A percentile compares a stretch with the other conserved stretches of the same genome.
phyloP scores from a whole-genome alignment of 345 rosid genomes.

The Moringa oleifera region DNA sequence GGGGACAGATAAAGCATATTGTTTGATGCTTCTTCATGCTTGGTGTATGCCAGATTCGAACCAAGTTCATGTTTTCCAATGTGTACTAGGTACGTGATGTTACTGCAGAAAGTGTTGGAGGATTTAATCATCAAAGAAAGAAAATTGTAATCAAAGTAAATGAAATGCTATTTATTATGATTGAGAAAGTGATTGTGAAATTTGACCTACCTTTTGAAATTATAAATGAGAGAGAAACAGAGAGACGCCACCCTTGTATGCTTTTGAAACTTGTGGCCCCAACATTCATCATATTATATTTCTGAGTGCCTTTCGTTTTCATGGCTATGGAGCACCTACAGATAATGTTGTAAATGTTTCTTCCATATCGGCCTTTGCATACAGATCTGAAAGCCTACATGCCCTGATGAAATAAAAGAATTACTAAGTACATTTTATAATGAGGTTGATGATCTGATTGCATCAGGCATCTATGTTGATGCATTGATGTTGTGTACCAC shows the following conservation, averaged over 20 bases:
- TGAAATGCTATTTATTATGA: neutral
- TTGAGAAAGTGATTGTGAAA: conserved; percentile 30
- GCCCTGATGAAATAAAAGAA: too few relatives aligned
- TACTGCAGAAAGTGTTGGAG: neutral
- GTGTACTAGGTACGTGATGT: neutral
- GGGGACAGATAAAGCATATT: neutral
- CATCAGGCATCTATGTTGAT: too few relatives aligned
- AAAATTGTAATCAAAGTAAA: neutral
- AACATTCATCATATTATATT: conserved; percentile 18
- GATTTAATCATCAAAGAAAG: conserved; percentile 6
- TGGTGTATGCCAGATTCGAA: neutral
- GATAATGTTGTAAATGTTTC: too few relatives aligned
- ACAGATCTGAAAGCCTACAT: too few relatives aligned
- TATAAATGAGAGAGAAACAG: conserved; percentile 23
- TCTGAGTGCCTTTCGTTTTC: conserved; percentile 32
- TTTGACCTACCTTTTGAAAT: conserved; percentile 38
- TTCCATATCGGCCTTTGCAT: too few relatives aligned
- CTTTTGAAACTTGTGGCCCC: conserved; percentile 29
- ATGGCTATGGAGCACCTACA: neutral
- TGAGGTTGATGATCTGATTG: too few relatives aligned
- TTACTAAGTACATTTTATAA: too few relatives aligned
- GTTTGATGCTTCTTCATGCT: neutral
- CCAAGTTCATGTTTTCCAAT: neutral
- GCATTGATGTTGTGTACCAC: too few relatives aligned
- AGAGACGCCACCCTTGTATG: conserved; percentile 17